These are phyloP conservation scores for Collybiopsis confluens DNA, from an alignment of 768 basidiomycete species.

Conservation along the genomic window DNA sequence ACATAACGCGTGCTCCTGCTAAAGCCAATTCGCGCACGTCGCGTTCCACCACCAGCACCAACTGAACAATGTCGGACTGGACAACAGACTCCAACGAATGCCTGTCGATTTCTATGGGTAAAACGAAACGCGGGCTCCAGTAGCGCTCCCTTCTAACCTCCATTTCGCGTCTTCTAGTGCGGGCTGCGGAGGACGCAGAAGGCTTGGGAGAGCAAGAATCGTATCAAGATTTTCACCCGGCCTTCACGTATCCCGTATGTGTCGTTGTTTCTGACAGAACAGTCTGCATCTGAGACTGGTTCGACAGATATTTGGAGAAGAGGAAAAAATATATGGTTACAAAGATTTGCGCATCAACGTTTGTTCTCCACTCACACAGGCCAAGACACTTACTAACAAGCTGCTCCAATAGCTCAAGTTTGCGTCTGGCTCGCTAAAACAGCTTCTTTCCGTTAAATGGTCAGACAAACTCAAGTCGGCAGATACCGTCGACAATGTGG, in stretches of 20 bases:
- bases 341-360: slow-evolving; percentile 81
- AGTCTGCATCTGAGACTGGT: neutral
- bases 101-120: slow-evolving; percentile 3
- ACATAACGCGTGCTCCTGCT: too few species aligned
- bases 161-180: slow-evolving; percentile 40
- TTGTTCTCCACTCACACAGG: too few species aligned
- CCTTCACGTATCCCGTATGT: slow-evolving; percentile 90
- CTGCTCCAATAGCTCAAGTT: slow-evolving; percentile 59
- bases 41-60: neutral
- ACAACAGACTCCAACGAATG: slow-evolving; percentile 11
- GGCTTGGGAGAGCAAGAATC: slow-evolving; percentile 51
- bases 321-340: slow-evolving; percentile 96
- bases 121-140: neutral
- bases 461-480: slow-evolving; percentile 60
- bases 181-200: slow-evolving; percentile 63
- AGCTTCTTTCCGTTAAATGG: slow-evolving; percentile 68
- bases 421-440: slow-evolving; percentile 80
- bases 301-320: slow-evolving; percentile 85
- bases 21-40: neutral
- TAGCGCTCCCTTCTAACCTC: neutral
- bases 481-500: slow-evolving; percentile 83
- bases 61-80: slow-evolving; percentile 10
- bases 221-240: slow-evolving; percentile 72
- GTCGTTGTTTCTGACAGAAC: neutral
- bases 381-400: too few species aligned